phyloP scores from a whole-genome alignment of 768 basidiomycete species.

The Pholiota molesta region DNA sequence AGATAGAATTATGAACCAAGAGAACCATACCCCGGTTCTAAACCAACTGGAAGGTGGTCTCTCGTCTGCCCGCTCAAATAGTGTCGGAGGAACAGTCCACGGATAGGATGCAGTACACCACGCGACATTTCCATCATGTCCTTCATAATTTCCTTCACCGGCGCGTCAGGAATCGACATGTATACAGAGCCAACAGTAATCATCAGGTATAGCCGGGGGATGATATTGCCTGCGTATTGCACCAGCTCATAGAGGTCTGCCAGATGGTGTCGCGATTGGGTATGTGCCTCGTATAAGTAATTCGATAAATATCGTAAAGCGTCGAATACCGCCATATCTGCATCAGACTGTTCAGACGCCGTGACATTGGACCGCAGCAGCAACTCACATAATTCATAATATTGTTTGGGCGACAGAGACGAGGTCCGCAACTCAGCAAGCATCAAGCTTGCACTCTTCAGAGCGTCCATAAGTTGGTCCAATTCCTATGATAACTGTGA shows the following conservation, averaged over 20 bases:
- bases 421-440: slow-evolving; percentile 94
- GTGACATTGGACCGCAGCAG: slow-evolving; percentile 13
- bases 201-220: slow-evolving; percentile 95
- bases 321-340: slow-evolving; percentile 99
- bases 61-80: slow-evolving; percentile 97
- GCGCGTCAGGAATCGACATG: slow-evolving; percentile 97
- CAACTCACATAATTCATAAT: slow-evolving; percentile 92
- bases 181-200: slow-evolving; percentile 99
- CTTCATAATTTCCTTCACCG: slow-evolving; percentile 99
- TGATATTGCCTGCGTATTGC: slow-evolving; percentile 98
- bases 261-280: slow-evolving; percentile 88
- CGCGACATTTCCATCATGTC: slow-evolving; percentile 99
- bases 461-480: slow-evolving; percentile 98
- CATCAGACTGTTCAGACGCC: neutral
- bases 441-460: slow-evolving; percentile 97
- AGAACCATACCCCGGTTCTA: slow-evolving; percentile 71
- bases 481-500: slow-evolving; percentile 60
- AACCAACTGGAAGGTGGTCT: slow-evolving; percentile 91
- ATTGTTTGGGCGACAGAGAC: slow-evolving; percentile 93
- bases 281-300: slow-evolving; percentile 96
- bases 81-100: slow-evolving; percentile 93
- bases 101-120: slow-evolving; percentile 95
- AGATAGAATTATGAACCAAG: slow-evolving; percentile 1
- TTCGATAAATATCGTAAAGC: slow-evolving; percentile 93
- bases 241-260: slow-evolving; percentile 99